Percentiles rank a stretch among this genome's conserved stretches.
phyloP scores from a whole-genome alignment of 2,329 filamentous ascomycete genomes.

The Drechmeria coniospora region DNA sequence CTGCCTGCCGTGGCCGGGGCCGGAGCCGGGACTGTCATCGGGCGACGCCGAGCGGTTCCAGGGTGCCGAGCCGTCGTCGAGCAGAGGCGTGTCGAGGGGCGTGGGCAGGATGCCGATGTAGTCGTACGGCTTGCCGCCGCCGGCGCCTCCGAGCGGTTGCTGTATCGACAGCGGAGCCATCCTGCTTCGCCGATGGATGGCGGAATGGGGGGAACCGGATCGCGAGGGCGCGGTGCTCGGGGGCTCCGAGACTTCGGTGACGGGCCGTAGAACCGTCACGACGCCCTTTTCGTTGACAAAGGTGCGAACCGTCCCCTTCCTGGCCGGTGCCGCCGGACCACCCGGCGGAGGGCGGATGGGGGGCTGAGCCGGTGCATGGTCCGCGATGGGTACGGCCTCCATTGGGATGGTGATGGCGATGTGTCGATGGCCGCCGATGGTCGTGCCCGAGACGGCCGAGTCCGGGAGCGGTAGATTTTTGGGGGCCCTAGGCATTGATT shows the following conservation, averaged over 20 bases:
- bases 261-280: conserved; percentile 19
- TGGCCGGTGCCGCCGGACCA: conserved; percentile 2
- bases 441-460: conserved; percentile 37
- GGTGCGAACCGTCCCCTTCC: conserved; percentile 11
- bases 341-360: conserved; percentile 12
- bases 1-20: background rate
- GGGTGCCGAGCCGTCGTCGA: conserved; percentile 8
- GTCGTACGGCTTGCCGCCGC: conserved; percentile 8
- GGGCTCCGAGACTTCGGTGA: conserved; percentile 11
- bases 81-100: conserved; percentile 7
- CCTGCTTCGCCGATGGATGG: background rate
- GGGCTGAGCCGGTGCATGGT: conserved; percentile 17
- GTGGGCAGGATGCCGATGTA: conserved; percentile 10
- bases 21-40: background rate
- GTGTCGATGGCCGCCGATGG: conserved; percentile 36
- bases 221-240: background rate
- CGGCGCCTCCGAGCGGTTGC: conserved; percentile 3
- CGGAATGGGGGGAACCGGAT: background rate
- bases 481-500: conserved; percentile 14
- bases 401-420: conserved; percentile 46
- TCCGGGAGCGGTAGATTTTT: conserved; percentile 32
- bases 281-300: conserved; percentile 19
- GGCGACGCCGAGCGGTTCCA: conserved; percentile 5
- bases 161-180: background rate
- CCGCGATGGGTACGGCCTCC: conserved; percentile 29